Conservation (phyloP, 2,329 filamentous ascomycete species). For the Penicillium sp. region DNA sequence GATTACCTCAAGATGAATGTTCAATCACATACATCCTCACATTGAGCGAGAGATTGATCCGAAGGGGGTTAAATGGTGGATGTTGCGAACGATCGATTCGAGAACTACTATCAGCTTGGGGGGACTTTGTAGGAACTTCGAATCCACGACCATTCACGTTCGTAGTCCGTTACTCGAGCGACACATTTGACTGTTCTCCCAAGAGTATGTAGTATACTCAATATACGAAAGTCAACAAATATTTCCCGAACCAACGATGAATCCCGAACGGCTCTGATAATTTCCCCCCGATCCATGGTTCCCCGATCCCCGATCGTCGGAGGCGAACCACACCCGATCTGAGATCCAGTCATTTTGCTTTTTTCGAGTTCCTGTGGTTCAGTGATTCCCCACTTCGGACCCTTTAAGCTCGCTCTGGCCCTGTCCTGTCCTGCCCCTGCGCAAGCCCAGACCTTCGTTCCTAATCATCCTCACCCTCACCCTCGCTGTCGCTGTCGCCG, state of each 20-base stretch:
- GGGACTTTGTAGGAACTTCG: background rate
- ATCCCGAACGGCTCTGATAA: background rate
- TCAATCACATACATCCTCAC: too few species aligned
- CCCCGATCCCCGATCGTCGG: constrained; percentile 11
- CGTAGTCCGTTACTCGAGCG: background rate
- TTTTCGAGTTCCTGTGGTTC: constrained; percentile 17
- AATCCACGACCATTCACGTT: background rate
- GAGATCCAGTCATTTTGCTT: constrained; percentile 20
- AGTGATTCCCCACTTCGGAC: constrained; percentile 16
- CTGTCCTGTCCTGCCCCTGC: constrained; percentile 3
- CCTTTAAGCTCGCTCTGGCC: background rate
- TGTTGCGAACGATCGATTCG: background rate
- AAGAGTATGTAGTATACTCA: background rate
- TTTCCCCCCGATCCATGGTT: constrained; percentile 11
- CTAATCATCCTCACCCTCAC: background rate
- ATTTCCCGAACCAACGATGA: background rate
- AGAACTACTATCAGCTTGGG: constrained; percentile 13
- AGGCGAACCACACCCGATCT: constrained; percentile 6
- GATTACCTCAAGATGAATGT: too few species aligned
- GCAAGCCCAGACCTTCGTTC: background rate
- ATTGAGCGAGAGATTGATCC: too few species aligned
- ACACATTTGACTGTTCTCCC: background rate
- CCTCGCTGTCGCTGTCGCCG: background rate
- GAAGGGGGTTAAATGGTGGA: too few species aligned
- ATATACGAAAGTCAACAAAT: background rate